phyloP scores from a whole-genome alignment of 768 basidiomycete genomes.

The Fomitopsis serialis region DNA sequence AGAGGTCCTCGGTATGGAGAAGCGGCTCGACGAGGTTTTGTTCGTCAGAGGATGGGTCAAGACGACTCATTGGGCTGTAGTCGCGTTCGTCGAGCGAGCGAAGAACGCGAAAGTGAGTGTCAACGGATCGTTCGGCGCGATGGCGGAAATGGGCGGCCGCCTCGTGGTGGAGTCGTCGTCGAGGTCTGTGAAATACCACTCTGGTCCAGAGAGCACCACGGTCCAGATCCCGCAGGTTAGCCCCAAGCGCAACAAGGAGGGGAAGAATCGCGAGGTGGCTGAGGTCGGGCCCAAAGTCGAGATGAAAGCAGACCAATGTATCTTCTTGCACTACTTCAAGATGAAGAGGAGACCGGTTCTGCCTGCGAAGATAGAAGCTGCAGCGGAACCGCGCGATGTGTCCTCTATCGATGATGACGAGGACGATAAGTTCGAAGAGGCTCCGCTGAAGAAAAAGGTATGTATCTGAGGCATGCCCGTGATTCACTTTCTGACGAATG shows the following conservation, averaged over 20 bases:
- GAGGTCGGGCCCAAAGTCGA: not conserved
- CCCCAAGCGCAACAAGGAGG: not conserved
- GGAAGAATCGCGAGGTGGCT: not conserved
- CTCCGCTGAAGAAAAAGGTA: not conserved
- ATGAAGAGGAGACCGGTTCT: not conserved
- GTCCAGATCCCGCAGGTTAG: not conserved
- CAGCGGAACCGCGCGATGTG: slow-evolving; percentile 1
- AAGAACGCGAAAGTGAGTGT: not conserved
- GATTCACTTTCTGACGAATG: not conserved
- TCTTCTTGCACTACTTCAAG: slow-evolving; percentile 9
- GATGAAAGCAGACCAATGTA: slow-evolving; percentile 3
- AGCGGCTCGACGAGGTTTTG: not conserved
- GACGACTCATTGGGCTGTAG: slow-evolving; percentile 8
- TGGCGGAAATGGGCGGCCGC: not conserved
- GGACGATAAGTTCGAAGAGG: not conserved
- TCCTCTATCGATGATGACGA: not conserved
- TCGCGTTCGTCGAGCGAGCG: slow-evolving; percentile 4
- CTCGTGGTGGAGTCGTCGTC: not conserved
- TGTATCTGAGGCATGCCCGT: not conserved
- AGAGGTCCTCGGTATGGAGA: not conserved
- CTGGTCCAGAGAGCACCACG: not conserved
- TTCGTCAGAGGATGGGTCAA: slow-evolving; percentile 10
- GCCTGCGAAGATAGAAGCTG: not conserved
- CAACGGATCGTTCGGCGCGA: not conserved
- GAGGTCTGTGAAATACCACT: not conserved